A percentile compares a stretch with the other conserved stretches of the same genome.
phyloP scores from a whole-genome alignment of 495 filamentous ascomycete species.

The Penicillium tannophilum region DNA sequence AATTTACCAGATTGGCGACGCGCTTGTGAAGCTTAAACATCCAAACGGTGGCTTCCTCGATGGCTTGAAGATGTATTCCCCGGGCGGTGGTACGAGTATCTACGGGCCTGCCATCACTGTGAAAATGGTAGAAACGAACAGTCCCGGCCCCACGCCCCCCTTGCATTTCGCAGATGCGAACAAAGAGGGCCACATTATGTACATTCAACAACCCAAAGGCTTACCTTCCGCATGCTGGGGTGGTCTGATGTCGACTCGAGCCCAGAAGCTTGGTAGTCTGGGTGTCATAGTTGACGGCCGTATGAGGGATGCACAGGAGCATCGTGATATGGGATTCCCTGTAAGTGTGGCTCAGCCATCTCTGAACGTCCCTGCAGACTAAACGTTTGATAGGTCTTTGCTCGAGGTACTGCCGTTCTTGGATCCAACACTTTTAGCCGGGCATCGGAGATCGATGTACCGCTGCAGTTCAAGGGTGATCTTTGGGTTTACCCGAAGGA shows the following conservation, averaged over 20 bases:
- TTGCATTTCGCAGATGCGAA: slow-evolving; percentile 26
- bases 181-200: slow-evolving; percentile 25
- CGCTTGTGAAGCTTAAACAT: slow-evolving; percentile 32
- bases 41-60: slow-evolving; percentile 29
- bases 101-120: slow-evolving; percentile 29
- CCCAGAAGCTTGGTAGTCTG: slow-evolving; percentile 16
- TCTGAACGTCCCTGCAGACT: not conserved
- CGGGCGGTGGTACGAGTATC: slow-evolving; percentile 18
- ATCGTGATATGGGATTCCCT: slow-evolving; percentile 20
- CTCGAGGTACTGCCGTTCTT: slow-evolving; percentile 16
- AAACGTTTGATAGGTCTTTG: slow-evolving; percentile 19
- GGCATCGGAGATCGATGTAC: slow-evolving; percentile 22
- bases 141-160: slow-evolving; percentile 20
- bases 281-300: slow-evolving; percentile 20
- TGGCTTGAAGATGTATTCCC: slow-evolving; percentile 23
- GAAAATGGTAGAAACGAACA: slow-evolving; percentile 31
- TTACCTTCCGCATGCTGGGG: slow-evolving; percentile 22
- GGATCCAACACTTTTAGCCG: slow-evolving; percentile 25
- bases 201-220: slow-evolving; percentile 25
- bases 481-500: slow-evolving; percentile 18
- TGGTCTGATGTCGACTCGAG: slow-evolving; percentile 22
- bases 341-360: not conserved
- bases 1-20: slow-evolving; percentile 29
- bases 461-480: slow-evolving; percentile 20
- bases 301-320: slow-evolving; percentile 17